Percentiles rank a stretch among this genome's conserved stretches.
phyloP scores from a whole-genome alignment of 208 protist species.

The Tritrichomonas foetus region DNA sequence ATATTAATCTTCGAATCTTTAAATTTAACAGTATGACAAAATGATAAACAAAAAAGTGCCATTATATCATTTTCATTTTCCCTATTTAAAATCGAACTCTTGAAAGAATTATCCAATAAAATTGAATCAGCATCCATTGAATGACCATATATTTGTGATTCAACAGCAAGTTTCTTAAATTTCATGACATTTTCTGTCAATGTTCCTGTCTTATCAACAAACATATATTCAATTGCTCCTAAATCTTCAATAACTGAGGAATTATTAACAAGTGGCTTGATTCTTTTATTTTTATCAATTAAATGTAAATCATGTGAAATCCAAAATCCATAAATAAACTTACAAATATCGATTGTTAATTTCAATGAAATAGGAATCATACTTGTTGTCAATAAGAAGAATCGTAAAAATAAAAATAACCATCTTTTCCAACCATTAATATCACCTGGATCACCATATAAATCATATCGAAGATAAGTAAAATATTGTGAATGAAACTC shows the following conservation, averaged over 20 bases:
- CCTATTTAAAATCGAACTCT: not conserved
- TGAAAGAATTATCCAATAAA: not conserved
- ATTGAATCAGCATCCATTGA: not conserved
- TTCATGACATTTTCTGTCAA: constrained; percentile 70
- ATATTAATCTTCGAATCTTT: not conserved
- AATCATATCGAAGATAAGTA: constrained; percentile 60
- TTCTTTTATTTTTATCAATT: not conserved
- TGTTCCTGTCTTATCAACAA: constrained; percentile 96
- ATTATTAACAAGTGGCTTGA: constrained; percentile 36
- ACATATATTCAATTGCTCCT: constrained; percentile 86
- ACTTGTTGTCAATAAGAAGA: constrained; percentile 45
- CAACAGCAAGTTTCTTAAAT: not conserved
- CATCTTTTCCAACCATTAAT: not conserved
- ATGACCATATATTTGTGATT: not conserved
- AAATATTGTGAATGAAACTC: constrained; percentile 44
- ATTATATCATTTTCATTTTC: not conserved
- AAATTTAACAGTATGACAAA: not conserved
- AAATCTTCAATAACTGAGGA: constrained; percentile 90
- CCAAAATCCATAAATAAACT: not conserved
- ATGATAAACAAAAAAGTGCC: not conserved
- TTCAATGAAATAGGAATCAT: constrained; percentile 52
- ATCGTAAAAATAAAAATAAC: not conserved
- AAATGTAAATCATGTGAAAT: not conserved
- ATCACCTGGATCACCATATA: constrained; percentile 17
- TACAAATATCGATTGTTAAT: constrained; percentile 50